phyloP scores from a whole-genome alignment of 495 filamentous ascomycete genomes.

The Evansstolkia leycettana region DNA sequence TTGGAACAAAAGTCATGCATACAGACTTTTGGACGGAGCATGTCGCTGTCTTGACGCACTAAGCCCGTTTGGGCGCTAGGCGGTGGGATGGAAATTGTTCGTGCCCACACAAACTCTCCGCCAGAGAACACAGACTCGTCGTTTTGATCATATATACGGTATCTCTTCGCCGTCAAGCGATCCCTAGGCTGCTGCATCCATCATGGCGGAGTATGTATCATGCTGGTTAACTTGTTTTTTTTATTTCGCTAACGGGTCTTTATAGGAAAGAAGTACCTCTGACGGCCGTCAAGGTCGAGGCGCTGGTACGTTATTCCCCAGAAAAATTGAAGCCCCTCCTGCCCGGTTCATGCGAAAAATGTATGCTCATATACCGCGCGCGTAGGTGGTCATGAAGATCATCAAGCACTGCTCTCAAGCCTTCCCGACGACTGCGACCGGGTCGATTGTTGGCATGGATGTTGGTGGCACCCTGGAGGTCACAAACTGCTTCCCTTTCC shows the following conservation, averaged over 20 bases:
- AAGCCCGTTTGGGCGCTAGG: conserved; percentile 11
- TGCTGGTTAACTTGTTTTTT: neutral
- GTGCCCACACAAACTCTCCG: conserved; percentile 34
- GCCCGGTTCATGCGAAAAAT: conserved; percentile 12
- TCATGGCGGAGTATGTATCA: conserved; percentile 34
- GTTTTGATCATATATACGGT: neutral
- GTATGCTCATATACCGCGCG: conserved; percentile 10
- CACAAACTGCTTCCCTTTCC: conserved; percentile 93
- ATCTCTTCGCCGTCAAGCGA: conserved; percentile 15
- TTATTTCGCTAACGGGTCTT: conserved; percentile 1
- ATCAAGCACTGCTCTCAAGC: conserved; percentile 80
- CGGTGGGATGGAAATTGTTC: conserved; percentile 18
- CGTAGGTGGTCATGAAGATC: conserved; percentile 89
- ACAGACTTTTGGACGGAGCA: too few relatives aligned
- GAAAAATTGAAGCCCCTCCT: conserved; percentile 22
- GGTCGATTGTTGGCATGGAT: conserved; percentile 89
- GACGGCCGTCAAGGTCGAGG: conserved; percentile 74
- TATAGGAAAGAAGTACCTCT: conserved; percentile 49
- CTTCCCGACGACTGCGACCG: conserved; percentile 84
- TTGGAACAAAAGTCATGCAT: too few relatives aligned
- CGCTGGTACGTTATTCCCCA: conserved; percentile 44
- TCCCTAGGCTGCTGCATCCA: conserved; percentile 19
- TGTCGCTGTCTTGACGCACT: conserved; percentile 22
- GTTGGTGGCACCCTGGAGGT: conserved; percentile 69
- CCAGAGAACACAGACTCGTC: conserved; percentile 15